phyloP scores from a whole-genome alignment of 352 stramenopile species.

The Lagenidium giganteum region DNA sequence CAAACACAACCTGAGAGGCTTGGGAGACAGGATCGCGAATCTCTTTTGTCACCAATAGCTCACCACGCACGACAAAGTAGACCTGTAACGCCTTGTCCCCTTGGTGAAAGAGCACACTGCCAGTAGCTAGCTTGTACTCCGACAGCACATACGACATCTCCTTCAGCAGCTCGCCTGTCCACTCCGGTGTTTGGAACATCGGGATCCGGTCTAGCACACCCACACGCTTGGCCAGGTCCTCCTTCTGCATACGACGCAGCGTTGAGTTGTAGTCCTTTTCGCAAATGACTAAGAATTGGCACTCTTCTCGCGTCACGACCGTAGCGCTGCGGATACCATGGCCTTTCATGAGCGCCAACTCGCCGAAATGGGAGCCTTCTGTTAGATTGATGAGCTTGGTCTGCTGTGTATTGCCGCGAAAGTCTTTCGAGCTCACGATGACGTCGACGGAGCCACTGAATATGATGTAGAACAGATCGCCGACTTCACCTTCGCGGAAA shows the following conservation, averaged over 20 bases:
- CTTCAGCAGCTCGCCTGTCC: conserved; percentile 61
- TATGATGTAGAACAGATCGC: conserved; percentile 75
- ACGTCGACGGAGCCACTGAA: conserved; percentile 67
- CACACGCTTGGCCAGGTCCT: conserved; percentile 54
- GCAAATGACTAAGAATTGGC: conserved; percentile 62
- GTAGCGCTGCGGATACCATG: conserved; percentile 64
- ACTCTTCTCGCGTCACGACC: conserved; percentile 53
- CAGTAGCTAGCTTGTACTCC: conserved; percentile 48
- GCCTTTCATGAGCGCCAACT: conserved; percentile 74
- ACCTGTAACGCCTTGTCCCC: conserved; percentile 58
- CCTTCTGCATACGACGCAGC: conserved; percentile 61
- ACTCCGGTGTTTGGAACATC: conserved; percentile 72
- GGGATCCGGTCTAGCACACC: conserved; percentile 56
- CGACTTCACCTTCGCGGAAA: conserved; percentile 64
- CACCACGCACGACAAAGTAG: conserved; percentile 68
- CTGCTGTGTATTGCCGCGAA: conserved; percentile 38
- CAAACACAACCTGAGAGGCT: conserved; percentile 32
- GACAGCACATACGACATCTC: conserved; percentile 70
- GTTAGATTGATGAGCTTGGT: conserved; percentile 73
- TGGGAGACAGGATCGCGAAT: conserved; percentile 34
- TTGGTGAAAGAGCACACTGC: conserved; percentile 43
- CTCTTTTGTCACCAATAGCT: conserved; percentile 48
- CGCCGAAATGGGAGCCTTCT: conserved; percentile 60
- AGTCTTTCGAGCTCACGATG: conserved; percentile 52
- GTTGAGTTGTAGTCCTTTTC: conserved; percentile 74